Evolutionary conservation across 1,284 basidiomycete species (phyloP), one percentile per base, ranked within the genome.

Genomic region (Ustilago shanxiensis): DNA sequence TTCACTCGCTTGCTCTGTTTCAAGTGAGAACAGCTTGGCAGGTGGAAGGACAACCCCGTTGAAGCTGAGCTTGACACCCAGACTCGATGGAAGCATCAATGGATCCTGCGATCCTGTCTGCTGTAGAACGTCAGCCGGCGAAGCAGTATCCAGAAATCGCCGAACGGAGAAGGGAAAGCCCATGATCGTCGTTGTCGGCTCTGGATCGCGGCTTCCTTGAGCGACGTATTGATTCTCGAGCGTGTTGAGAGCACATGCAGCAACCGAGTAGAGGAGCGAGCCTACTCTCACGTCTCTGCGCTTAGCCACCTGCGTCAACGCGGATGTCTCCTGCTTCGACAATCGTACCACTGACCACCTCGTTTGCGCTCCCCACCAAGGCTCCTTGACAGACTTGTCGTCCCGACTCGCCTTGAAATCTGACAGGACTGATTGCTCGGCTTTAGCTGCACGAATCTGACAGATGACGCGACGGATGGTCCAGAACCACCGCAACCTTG

Each of bases 401-500:
- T 47, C 10, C 11, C 65, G 56, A 16, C 59, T 50, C 16, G 73
- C 73, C 33, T 61, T 76, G 61, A 76, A 76, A 33, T 76, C 65
- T 22, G 73, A 67, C 20, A 76, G 55, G 3, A 76, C 47, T 16
- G 49, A 52, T 13, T 51, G 60, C 37, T 68, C 65, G 10, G 65
- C 65, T 8, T 66, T 55, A 29, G 56, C 68, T 22, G 68, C 57
- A 14, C 68, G 64, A 7, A 62, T 65, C 31, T 71, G 68, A 20
- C 47, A 45, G 26, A 76, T 71, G 50, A 67, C 54, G 4, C 64
- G 71, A 29, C 74, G 66, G 18, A 77, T 72, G 1, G 62, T 65
- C 74, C 74, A 77, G 64, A 77, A 77, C 74, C 74, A 77, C 5
- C 74, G 66, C 33, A 53, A n/a, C 10, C 63, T 65, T 13, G 70